A percentile compares a stretch with the other conserved stretches of the same genome.
These are phyloP conservation scores for Suhomyces xylopsoci DNA, from an alignment of 805 yeast species.

Conservation along the genomic window DNA sequence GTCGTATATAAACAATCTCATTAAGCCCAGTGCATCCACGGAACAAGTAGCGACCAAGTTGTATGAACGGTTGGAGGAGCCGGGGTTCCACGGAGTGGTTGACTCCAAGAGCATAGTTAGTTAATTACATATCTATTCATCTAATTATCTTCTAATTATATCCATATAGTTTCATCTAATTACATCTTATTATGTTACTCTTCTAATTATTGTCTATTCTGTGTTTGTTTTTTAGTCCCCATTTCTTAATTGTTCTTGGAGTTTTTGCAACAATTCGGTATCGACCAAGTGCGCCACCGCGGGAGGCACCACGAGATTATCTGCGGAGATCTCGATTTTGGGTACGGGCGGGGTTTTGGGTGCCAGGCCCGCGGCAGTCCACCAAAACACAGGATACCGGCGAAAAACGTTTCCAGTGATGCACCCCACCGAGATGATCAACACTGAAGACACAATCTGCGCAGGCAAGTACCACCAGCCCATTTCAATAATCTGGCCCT, in stretches of 20 bases:
- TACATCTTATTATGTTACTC: no score
- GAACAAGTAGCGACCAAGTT: slow-evolving; percentile 64
- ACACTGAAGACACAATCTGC: slow-evolving; percentile 47
- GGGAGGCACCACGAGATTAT: neutral
- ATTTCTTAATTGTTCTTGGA: neutral
- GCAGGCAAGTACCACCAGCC: slow-evolving; percentile 67
- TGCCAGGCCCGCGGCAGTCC: slow-evolving; percentile 37
- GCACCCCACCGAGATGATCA: slow-evolving; percentile 50
- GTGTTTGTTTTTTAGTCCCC: no score
- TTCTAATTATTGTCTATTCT: no score
- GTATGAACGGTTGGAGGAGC: slow-evolving; percentile 52
- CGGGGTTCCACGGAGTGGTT: slow-evolving; percentile 54
- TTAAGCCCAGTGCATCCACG: slow-evolving; percentile 65
- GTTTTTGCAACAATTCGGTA: neutral
- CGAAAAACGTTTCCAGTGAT: slow-evolving; percentile 53
- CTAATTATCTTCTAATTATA: no score
- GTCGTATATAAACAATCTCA: slow-evolving; percentile 41
- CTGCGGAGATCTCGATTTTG: neutral
- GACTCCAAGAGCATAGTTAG: neutral
- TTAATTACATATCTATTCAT: no score
- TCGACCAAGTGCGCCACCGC: neutral
- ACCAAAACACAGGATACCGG: slow-evolving; percentile 59
- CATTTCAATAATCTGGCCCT: slow-evolving; percentile 42
- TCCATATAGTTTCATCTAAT: no score
- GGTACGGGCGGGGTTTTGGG: neutral